Conservation (phyloP, 495 filamentous ascomycete species). For the Xylaria curta region DNA sequence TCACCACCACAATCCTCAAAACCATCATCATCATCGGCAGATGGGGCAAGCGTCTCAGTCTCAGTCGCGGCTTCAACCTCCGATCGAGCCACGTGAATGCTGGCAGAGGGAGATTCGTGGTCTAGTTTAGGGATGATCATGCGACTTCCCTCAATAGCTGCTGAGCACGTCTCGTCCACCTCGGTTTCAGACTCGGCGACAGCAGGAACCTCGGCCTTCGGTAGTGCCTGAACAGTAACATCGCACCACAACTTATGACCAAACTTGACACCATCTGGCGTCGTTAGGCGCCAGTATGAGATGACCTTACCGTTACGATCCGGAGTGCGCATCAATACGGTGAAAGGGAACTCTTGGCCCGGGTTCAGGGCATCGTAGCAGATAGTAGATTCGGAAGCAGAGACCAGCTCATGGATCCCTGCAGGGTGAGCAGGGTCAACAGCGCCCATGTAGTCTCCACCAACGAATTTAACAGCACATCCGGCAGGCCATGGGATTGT, state of each 20-base stretch:
- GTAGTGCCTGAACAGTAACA: constrained; percentile 65
- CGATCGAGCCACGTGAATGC: constrained; percentile 66
- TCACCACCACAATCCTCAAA: constrained; percentile 65
- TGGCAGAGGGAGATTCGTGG: constrained; percentile 87
- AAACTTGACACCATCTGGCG: constrained; percentile 79
- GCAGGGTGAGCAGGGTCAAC: constrained; percentile 78
- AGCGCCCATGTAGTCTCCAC: constrained; percentile 94
- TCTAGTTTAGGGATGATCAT: constrained; percentile 98
- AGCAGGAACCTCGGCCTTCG: constrained; percentile 30
- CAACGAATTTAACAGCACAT: constrained; percentile 87
- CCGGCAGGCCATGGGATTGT: constrained; percentile 81
- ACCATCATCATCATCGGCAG: constrained; percentile 64
- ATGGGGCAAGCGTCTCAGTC: constrained; percentile 39
- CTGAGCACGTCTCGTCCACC: constrained; percentile 20
- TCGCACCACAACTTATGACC: constrained; percentile 97
- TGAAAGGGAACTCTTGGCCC: constrained; percentile 79
- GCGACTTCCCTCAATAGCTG: constrained; percentile 57
- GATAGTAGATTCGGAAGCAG: constrained; percentile 80
- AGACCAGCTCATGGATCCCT: constrained; percentile 71
- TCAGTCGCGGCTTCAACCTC: constrained; percentile 34
- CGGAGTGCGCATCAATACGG: constrained; percentile 82
- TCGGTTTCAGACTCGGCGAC: constrained; percentile 30
- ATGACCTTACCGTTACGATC: constrained; percentile 73
- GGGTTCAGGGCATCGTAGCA: constrained; percentile 70
- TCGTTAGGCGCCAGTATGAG: constrained; percentile 95